phyloP scores from a whole-genome alignment of 371 early-diverging fungal genomes.

The Fennellomyces sp. region DNA sequence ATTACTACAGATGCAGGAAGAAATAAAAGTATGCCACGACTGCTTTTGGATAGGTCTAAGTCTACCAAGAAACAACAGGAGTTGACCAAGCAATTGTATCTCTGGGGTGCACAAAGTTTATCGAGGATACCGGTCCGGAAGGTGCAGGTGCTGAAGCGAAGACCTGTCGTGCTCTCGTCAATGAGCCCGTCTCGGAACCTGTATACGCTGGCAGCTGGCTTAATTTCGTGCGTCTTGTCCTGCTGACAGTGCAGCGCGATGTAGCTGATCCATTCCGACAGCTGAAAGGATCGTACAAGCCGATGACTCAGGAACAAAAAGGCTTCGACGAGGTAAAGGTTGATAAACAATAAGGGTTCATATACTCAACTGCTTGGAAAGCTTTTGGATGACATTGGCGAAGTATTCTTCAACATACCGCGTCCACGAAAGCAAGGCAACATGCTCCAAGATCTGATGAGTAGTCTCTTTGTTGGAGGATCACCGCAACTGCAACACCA shows the following conservation, averaged over 20 bases:
- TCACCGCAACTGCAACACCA: neutral
- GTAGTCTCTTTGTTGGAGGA: conserved; percentile 60
- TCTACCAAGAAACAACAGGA: neutral
- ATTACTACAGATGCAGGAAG: conserved; percentile 90
- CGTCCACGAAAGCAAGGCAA: conserved; percentile 70
- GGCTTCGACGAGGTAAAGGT: conserved; percentile 37
- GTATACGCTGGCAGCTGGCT: conserved; percentile 61
- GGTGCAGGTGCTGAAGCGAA: conserved; percentile 31
- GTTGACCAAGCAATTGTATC: conserved; percentile 10
- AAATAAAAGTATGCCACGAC: conserved; percentile 73
- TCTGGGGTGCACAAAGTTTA: conserved; percentile 64
- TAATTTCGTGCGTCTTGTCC: conserved; percentile 71
- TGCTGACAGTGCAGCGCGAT: conserved; percentile 73
- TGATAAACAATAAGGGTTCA: neutral
- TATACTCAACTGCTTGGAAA: conserved; percentile 10
- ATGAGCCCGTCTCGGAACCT: conserved; percentile 35
- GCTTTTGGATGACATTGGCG: conserved; percentile 68
- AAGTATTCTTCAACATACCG: conserved; percentile 67
- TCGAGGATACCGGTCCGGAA: conserved; percentile 31
- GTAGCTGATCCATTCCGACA: conserved; percentile 61
- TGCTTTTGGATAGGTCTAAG: conserved; percentile 70
- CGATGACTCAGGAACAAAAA: conserved; percentile 33
- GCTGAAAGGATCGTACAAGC: conserved; percentile 58
- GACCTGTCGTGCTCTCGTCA: conserved; percentile 41
- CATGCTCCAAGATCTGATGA: conserved; percentile 74